phyloP scores from a whole-genome alignment of 495 filamentous ascomycete genomes.

The Podospora pseudopauciseta region DNA sequence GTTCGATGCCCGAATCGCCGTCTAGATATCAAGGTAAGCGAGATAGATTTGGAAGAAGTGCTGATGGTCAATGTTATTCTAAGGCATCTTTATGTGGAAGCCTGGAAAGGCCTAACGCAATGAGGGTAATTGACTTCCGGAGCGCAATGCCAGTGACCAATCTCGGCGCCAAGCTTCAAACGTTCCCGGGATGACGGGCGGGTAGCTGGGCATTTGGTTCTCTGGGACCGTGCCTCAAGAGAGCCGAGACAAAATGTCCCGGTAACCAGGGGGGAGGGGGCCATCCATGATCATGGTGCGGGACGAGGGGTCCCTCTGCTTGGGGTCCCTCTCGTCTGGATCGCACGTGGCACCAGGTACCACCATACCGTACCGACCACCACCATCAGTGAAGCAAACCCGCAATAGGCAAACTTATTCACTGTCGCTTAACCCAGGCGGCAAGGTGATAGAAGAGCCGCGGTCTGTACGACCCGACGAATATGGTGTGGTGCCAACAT shows the following conservation, averaged over 20 bases:
- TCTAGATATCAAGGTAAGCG: background rate
- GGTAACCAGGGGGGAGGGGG: background rate
- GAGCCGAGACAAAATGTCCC: slow-evolving; percentile 8
- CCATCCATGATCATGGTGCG: background rate
- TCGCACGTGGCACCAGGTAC: slow-evolving; percentile 14
- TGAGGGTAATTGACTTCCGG: background rate
- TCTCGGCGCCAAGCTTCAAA: background rate
- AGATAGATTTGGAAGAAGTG: background rate
- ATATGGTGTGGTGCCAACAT: background rate
- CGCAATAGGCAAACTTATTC: slow-evolving; percentile 2
- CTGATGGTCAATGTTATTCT: slow-evolving; percentile 8
- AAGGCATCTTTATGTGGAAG: slow-evolving; percentile 8
- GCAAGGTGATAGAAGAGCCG: slow-evolving; percentile 4
- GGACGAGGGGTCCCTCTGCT: slow-evolving; percentile 1
- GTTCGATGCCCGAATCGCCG: background rate
- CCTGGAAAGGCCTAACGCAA: slow-evolving; percentile 14
- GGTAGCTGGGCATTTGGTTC: background rate
- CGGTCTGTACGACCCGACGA: background rate
- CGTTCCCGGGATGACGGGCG: background rate
- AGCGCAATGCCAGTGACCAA: background rate
- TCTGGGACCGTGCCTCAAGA: slow-evolving; percentile 5
- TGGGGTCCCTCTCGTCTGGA: slow-evolving; percentile 7
- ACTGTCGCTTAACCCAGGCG: background rate
- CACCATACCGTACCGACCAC: background rate
- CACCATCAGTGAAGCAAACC: background rate